Evolutionary conservation across 352 stramenopile genomes (phyloP).

Genomic region (Peronospora tabacina): DNA sequence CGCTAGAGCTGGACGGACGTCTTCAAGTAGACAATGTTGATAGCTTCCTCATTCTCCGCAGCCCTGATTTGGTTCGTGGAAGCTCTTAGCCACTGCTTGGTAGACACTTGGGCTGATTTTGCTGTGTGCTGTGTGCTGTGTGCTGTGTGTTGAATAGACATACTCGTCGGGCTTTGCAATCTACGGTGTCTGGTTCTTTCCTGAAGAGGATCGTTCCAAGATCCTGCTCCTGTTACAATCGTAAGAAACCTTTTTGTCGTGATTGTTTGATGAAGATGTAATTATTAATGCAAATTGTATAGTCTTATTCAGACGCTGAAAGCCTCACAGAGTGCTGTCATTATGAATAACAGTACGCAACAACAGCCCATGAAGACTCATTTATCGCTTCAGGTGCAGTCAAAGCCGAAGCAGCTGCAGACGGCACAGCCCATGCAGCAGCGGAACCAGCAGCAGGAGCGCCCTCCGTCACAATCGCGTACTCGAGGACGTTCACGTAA

Average conservation of each 20-base stretch:
- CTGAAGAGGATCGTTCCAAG: slow-evolving; percentile 75
- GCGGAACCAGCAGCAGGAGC: slow-evolving; percentile 25
- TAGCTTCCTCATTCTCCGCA: slow-evolving; percentile 79
- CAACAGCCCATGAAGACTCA: slow-evolving; percentile 20
- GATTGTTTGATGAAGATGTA: not conserved
- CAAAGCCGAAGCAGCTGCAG: slow-evolving; percentile 32
- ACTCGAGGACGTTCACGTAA: slow-evolving; percentile 44
- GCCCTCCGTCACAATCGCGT: slow-evolving; percentile 24
- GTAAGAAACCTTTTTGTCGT: slow-evolving; percentile 25
- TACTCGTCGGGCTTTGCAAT: slow-evolving; percentile 65
- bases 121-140: not conserved
- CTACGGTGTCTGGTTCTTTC: slow-evolving; percentile 85
- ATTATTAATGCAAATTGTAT: slow-evolving; percentile 11
- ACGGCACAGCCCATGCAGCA: slow-evolving; percentile 30
- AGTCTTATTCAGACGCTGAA: slow-evolving; percentile 63
- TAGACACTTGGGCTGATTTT: not conserved
- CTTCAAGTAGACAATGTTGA: slow-evolving; percentile 80
- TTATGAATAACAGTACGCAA: slow-evolving; percentile 13
- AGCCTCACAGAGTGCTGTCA: slow-evolving; percentile 23
- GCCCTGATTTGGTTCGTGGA: slow-evolving; percentile 41
- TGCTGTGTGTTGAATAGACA: slow-evolving; percentile 15
- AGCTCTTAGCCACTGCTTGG: not conserved
- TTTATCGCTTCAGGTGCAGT: slow-evolving; percentile 12
- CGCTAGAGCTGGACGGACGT: slow-evolving; percentile 55
- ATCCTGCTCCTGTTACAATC: slow-evolving; percentile 65